Conservation (phyloP, 257 asterid species). For the Nicotiana obtusifolia region DNA sequence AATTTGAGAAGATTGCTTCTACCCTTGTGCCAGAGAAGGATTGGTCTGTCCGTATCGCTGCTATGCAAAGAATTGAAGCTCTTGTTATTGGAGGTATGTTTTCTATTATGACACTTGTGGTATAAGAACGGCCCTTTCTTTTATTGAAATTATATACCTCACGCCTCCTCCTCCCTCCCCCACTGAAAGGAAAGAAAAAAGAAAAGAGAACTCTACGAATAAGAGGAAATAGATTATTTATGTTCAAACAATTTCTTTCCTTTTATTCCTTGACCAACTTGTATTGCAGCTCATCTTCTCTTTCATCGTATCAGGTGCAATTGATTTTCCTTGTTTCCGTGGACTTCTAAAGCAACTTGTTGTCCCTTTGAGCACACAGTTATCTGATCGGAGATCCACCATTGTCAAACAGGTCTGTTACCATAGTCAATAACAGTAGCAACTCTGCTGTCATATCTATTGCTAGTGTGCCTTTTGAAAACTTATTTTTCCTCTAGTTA, state of each 20-base stretch:
- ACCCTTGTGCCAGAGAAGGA: conserved; percentile 96
- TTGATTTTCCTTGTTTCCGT: conserved; percentile 82
- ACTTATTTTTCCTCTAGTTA: not conserved
- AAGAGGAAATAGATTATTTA: not conserved
- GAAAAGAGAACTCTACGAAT: not conserved
- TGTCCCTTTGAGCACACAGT: conserved; percentile 82
- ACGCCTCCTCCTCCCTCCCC: not conserved
- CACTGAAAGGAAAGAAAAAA: not conserved
- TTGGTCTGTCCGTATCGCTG: conserved; percentile 93
- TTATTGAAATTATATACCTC: not conserved
- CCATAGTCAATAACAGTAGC: not conserved
- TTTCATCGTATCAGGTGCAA: conserved; percentile 60
- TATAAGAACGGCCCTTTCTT: conserved; percentile 6
- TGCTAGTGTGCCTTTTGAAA: not conserved
- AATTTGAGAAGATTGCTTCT: conserved; percentile 87
- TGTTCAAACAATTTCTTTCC: not conserved
- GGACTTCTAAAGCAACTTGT: conserved; percentile 92
- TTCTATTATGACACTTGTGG: conserved; percentile 11
- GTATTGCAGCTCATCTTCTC: not conserved
- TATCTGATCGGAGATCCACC: conserved; percentile 97
- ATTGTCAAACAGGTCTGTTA: conserved; percentile 86
- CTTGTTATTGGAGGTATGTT: conserved; percentile 91
- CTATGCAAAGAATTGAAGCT: conserved; percentile 95
- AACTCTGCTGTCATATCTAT: not conserved
- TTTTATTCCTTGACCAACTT: not conserved